Percentiles rank a stretch among this genome's conserved stretches.
phyloP scores from a whole-genome alignment of 1,284 basidiomycete genomes.

The Malassezia equina region DNA sequence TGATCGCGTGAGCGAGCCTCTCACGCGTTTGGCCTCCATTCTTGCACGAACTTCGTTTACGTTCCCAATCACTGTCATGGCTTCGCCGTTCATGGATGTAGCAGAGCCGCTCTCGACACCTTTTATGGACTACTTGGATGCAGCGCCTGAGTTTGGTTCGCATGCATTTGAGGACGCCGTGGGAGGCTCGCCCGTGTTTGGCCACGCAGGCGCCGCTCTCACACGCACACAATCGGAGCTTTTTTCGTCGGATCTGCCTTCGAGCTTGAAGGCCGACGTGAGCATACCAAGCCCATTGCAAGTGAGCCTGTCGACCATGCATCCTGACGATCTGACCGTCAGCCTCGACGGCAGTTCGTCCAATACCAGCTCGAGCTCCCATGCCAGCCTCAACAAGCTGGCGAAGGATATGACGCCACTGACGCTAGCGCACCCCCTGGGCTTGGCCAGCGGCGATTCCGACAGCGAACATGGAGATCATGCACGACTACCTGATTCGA shows the following conservation, averaged over 20 bases:
- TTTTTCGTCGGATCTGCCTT: background rate
- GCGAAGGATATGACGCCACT: background rate
- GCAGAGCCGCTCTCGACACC: background rate
- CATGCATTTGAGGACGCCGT: slow-evolving; percentile 1
- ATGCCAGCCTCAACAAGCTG: background rate
- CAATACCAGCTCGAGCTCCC: slow-evolving; percentile 8
- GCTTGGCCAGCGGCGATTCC: background rate
- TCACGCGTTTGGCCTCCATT: background rate
- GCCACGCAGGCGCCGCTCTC: background rate
- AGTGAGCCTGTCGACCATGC: background rate
- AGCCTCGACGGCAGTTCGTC: slow-evolving; percentile 14
- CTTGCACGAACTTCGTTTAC: background rate
- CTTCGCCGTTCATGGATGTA: background rate
- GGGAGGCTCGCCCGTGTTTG: background rate
- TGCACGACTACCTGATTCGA: background rate
- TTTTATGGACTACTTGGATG: slow-evolving; percentile 1
- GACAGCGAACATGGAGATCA: slow-evolving; percentile 10
- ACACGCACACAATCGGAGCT: background rate
- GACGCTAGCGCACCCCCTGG: background rate
- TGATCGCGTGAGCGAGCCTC: slow-evolving; percentile 3
- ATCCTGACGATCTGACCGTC: slow-evolving; percentile 6
- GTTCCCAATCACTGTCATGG: background rate
- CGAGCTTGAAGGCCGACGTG: background rate
- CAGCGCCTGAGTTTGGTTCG: background rate
- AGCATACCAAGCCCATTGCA: background rate